Conservation (phyloP, 2,329 filamentous ascomycete genomes). For the Alternaria viburni region DNA sequence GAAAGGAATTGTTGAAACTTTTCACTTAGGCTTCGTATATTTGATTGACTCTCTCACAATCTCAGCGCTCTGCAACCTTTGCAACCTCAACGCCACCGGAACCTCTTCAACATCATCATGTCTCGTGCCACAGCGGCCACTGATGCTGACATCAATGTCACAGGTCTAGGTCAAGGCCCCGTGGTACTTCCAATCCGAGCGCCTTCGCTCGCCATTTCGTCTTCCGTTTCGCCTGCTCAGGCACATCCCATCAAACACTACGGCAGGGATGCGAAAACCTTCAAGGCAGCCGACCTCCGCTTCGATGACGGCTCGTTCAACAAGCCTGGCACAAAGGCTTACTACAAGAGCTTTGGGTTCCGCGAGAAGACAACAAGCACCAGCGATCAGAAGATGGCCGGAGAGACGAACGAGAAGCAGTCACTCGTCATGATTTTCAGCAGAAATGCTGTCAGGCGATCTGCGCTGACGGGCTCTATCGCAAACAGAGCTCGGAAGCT, state of each 20-base stretch:
- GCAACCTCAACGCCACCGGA: background rate
- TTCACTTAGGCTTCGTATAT: no score
- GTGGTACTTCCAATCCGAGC: background rate
- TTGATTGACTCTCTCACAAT: no score
- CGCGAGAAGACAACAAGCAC: background rate
- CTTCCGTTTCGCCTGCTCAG: background rate
- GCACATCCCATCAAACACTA: background rate
- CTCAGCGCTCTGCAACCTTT: background rate
- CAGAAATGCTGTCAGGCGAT: background rate
- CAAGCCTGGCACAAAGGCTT: background rate
- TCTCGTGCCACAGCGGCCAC: background rate
- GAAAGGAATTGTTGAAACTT: no score
- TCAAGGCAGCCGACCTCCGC: background rate
- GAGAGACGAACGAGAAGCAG: background rate
- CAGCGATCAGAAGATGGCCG: background rate
- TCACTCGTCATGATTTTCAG: background rate
- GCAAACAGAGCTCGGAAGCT: background rate
- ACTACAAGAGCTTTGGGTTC: background rate
- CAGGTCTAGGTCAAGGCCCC: background rate
- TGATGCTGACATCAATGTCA: background rate
- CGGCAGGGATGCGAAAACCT: background rate
- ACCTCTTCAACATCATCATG: background rate
- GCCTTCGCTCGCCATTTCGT: background rate
- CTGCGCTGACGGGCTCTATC: background rate
- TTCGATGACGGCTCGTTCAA: background rate